A percentile compares a stretch with the other conserved stretches of the same genome.
These are phyloP conservation scores for Penicillium silybi DNA, from an alignment of 495 filamentous ascomycete genomes.

Conservation along the genomic window DNA sequence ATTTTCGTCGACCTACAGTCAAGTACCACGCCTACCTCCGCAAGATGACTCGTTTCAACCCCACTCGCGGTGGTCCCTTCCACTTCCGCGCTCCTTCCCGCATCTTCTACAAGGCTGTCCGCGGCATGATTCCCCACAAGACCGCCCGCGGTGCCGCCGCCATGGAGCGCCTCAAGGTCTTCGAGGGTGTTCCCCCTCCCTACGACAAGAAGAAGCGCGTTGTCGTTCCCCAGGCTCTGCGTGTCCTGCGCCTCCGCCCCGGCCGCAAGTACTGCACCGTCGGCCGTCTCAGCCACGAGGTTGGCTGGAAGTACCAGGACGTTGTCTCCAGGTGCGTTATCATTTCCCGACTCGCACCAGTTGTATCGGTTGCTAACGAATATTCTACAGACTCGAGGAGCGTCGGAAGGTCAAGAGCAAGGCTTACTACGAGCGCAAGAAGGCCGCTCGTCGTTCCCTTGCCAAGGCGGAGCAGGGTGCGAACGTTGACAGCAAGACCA, in stretches of 20 bases:
- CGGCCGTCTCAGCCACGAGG: slow-evolving; percentile 93
- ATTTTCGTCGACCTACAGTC: slow-evolving; percentile 56
- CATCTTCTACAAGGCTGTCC: slow-evolving; percentile 99
- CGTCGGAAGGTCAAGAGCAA: slow-evolving; percentile 97
- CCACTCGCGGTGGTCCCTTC: slow-evolving; percentile 97
- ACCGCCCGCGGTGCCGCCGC: slow-evolving; percentile 94
- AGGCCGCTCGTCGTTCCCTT: slow-evolving; percentile 83
- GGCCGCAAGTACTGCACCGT: slow-evolving; percentile 99
- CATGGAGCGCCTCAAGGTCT: slow-evolving; percentile 97
- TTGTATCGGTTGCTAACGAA: slow-evolving; percentile 4
- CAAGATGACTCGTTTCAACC: slow-evolving; percentile 99
- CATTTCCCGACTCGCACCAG: neutral
- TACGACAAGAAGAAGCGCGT: slow-evolving; percentile 99
- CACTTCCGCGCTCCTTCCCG: slow-evolving; percentile 98
- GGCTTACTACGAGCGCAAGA: slow-evolving; percentile 99
- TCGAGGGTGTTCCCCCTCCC: slow-evolving; percentile 97
- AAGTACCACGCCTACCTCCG: slow-evolving; percentile 99
- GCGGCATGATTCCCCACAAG: slow-evolving; percentile 99
- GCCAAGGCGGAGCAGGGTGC: slow-evolving; percentile 88
- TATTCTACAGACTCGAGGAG: slow-evolving; percentile 80
- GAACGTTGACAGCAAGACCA: slow-evolving; percentile 72
- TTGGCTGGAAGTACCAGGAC: slow-evolving; percentile 99
- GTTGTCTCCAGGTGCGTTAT: slow-evolving; percentile 87
- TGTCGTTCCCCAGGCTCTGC: slow-evolving; percentile 96
- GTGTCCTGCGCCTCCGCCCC: slow-evolving; percentile 90